Conservation (phyloP, 345 rosid species). For the Pistacia vera region DNA sequence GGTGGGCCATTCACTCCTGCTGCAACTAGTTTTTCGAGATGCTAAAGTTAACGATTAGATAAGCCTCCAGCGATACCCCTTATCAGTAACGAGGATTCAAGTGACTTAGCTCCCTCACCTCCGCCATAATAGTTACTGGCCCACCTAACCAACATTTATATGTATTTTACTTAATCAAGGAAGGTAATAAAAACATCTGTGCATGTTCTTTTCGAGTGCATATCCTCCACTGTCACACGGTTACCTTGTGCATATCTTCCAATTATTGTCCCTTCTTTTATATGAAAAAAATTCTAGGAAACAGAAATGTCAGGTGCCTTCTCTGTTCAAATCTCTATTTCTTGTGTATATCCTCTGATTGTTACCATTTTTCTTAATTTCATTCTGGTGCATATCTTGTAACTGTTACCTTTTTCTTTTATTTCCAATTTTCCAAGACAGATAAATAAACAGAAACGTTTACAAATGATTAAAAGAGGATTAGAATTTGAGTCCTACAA, state of each 20-base stretch:
- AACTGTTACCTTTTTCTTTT: background rate
- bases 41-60: too few species aligned
- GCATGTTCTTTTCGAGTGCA: background rate
- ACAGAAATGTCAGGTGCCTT: too few species aligned
- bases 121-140: background rate
- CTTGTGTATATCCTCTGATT: too few species aligned
- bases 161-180: background rate
- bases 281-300: too few species aligned
- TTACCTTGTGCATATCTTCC: background rate
- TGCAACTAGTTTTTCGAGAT: too few species aligned
- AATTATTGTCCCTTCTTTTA: background rate
- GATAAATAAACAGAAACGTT: background rate
- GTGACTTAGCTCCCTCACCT: background rate
- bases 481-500: too few species aligned
- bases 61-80: too few species aligned
- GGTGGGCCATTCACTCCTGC: too few species aligned
- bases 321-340: too few species aligned
- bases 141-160: background rate
- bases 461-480: background rate
- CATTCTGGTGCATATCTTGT: conserved; percentile 1
- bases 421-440: background rate
- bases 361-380: too few species aligned
- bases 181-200: background rate
- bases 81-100: too few species aligned
- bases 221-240: background rate